Percentiles rank a stretch among this genome's conserved stretches.
These are phyloP conservation scores for Salix dunnii DNA, from an alignment of 345 rosid species.

Conservation along the genomic window DNA sequence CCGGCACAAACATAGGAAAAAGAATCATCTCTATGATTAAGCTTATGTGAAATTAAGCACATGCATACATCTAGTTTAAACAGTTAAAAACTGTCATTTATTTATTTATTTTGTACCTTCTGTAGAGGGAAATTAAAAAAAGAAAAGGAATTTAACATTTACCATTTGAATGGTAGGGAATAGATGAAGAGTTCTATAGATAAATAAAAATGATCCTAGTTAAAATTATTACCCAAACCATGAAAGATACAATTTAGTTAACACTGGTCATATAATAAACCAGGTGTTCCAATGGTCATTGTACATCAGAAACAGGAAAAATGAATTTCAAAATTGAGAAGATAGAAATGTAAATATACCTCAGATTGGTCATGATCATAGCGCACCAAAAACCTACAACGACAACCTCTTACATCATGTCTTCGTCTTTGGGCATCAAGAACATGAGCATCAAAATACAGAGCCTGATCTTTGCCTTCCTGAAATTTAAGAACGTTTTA, in stretches of 20 bases:
- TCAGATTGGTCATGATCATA: slow-evolving; percentile 94
- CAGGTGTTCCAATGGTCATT: neutral
- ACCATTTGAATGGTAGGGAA: neutral
- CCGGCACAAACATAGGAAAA: neutral
- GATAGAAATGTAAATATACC: slow-evolving; percentile 44
- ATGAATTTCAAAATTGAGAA: neutral
- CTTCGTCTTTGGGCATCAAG: slow-evolving; percentile 96
- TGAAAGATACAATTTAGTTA: neutral
- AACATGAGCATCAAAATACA: slow-evolving; percentile 92
- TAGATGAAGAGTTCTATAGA: neutral
- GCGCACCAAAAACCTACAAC: slow-evolving; percentile 95
- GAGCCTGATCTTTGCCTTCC: slow-evolving; percentile 99
- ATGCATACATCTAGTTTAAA: neutral
- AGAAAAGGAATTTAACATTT: neutral
- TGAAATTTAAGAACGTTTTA: slow-evolving; percentile 27
- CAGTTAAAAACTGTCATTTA: neutral
- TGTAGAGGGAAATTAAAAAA: neutral
- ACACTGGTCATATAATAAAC: neutral
- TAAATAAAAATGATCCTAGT: neutral
- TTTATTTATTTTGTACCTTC: no score
- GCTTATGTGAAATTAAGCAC: neutral
- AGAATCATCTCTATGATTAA: no score
- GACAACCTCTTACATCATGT: slow-evolving; percentile 98
- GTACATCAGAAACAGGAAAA: neutral
- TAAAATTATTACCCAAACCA: neutral